Percentiles rank a stretch among this genome's conserved stretches.
Conservation (phyloP, 176 grass and related monocot species). For the Alopecurus myosuroides region DNA sequence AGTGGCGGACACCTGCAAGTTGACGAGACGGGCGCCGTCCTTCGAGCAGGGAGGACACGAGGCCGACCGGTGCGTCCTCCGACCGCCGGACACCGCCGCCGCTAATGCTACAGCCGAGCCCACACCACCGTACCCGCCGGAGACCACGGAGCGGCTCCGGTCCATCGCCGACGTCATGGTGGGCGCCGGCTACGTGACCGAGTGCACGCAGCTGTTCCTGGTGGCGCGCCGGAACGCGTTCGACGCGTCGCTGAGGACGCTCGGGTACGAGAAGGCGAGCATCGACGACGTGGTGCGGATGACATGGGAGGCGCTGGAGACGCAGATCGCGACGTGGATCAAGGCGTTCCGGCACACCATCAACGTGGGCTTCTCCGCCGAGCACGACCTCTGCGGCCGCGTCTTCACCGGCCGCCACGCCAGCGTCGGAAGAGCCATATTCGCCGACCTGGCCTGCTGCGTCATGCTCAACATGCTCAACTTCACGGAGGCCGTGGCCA, state of each 20-base stretch:
- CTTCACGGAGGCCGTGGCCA: slow-evolving; percentile 69
- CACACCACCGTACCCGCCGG: slow-evolving; percentile 19
- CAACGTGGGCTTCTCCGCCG: slow-evolving; percentile 45
- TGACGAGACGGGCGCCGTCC: slow-evolving; percentile 20
- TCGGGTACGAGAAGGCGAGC: slow-evolving; percentile 39
- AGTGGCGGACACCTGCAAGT: not conserved
- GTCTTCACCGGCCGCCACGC: slow-evolving; percentile 45
- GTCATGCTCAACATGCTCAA: slow-evolving; percentile 67
- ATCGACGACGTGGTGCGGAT: slow-evolving; percentile 56
- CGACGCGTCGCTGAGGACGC: slow-evolving; percentile 9
- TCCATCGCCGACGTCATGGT: slow-evolving; percentile 61
- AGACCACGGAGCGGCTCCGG: slow-evolving; percentile 48
- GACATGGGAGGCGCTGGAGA: slow-evolving; percentile 78
- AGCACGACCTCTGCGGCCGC: slow-evolving; percentile 57
- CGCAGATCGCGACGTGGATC: slow-evolving; percentile 61
- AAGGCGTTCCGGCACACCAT: slow-evolving; percentile 59
- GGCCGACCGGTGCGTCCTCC: slow-evolving; percentile 45
- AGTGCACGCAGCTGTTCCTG: slow-evolving; percentile 78
- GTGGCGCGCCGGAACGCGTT: slow-evolving; percentile 59
- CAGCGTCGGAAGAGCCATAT: slow-evolving; percentile 28
- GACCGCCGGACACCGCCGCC: not conserved
- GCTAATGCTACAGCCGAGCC: not conserved
- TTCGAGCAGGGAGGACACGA: slow-evolving; percentile 43
- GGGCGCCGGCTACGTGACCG: slow-evolving; percentile 53
- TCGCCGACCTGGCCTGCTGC: slow-evolving; percentile 46